Conservation (phyloP, 1,139 yeast species). For the Geotrichum siamense region DNA sequence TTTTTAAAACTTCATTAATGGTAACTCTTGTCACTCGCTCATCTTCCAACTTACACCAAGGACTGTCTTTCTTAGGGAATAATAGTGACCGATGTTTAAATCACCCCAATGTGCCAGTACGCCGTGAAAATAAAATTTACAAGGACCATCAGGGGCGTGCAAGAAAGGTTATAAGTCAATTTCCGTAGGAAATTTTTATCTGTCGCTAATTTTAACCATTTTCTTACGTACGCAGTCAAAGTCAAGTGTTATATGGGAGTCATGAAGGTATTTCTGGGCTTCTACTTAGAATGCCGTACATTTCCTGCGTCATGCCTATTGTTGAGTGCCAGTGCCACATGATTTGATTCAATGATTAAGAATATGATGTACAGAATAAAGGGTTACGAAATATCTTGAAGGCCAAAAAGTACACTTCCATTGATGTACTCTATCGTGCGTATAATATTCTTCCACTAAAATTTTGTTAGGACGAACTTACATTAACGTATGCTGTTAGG, state of each 20-base stretch:
- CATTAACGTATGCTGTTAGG: too few relatives aligned
- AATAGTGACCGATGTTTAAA: slow-evolving; percentile 91
- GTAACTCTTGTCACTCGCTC: slow-evolving; percentile 89
- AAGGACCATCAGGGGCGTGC: slow-evolving; percentile 59
- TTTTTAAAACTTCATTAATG: slow-evolving; percentile 76
- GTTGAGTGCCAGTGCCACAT: slow-evolving; percentile 78
- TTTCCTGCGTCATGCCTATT: slow-evolving; percentile 87
- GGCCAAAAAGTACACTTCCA: too few relatives aligned
- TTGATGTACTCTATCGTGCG: slow-evolving; percentile 69
- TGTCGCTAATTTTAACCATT: slow-evolving; percentile 85
- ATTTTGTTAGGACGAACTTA: slow-evolving; percentile 65
- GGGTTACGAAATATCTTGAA: too few relatives aligned
- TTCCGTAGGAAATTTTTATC: slow-evolving; percentile 79
- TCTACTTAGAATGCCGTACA: slow-evolving; percentile 84
- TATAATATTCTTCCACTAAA: slow-evolving; percentile 90
- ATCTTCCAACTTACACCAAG: slow-evolving; percentile 92
- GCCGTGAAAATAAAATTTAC: slow-evolving; percentile 81
- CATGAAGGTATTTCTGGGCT: too few relatives aligned
- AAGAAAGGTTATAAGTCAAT: slow-evolving; percentile 76
- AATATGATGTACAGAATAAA: too few relatives aligned
- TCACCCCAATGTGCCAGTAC: slow-evolving; percentile 96
- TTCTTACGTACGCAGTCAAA: slow-evolving; percentile 87
- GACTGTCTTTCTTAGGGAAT: slow-evolving; percentile 58
- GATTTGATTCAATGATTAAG: slow-evolving; percentile 66
- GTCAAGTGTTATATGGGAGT: too few relatives aligned